phyloP scores from a whole-genome alignment of 768 basidiomycete species.

The Tricholoma bakamatsutake region DNA sequence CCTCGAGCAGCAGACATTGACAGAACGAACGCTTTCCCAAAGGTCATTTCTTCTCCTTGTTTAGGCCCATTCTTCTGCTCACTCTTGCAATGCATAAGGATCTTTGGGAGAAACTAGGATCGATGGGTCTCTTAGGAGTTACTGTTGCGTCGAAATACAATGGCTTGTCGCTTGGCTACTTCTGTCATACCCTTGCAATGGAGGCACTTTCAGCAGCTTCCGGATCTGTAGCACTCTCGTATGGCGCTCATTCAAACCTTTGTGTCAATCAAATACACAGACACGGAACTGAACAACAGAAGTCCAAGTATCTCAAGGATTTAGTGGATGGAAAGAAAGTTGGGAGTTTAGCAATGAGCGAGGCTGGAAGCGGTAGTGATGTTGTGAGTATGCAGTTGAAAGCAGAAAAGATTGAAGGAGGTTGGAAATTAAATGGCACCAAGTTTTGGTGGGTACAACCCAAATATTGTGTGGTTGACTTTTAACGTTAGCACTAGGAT shows the following conservation, averaged over 20 bases:
- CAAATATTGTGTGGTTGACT: background rate
- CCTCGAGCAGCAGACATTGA: conserved; percentile 86
- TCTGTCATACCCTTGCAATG: conserved; percentile 90
- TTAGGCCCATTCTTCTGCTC: conserved; percentile 1
- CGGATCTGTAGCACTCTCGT: conserved; percentile 88
- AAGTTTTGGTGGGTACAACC: conserved; percentile 76
- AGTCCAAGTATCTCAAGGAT: conserved; percentile 76
- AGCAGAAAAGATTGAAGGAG: conserved; percentile 71
- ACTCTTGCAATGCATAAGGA: conserved; percentile 41
- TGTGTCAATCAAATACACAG: conserved; percentile 84
- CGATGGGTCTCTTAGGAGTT: conserved; percentile 88
- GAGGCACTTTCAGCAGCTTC: conserved; percentile 89
- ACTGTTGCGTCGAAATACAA: conserved; percentile 78
- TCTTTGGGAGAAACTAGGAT: conserved; percentile 84
- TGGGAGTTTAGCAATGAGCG: conserved; percentile 93
- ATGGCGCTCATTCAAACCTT: conserved; percentile 88
- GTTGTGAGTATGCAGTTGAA: conserved; percentile 90
- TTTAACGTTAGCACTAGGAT: conserved; percentile 52
- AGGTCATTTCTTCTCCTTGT: conserved; percentile 30
- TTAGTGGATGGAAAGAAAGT: conserved; percentile 77
- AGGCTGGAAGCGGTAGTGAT: conserved; percentile 87
- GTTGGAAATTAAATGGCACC: conserved; percentile 80
- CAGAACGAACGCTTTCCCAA: conserved; percentile 75
- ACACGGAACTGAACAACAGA: conserved; percentile 80
- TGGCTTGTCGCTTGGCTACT: conserved; percentile 80